Evolutionary conservation across 352 stramenopile species (phyloP).

Genomic region (Phytopythium litorale): DNA sequence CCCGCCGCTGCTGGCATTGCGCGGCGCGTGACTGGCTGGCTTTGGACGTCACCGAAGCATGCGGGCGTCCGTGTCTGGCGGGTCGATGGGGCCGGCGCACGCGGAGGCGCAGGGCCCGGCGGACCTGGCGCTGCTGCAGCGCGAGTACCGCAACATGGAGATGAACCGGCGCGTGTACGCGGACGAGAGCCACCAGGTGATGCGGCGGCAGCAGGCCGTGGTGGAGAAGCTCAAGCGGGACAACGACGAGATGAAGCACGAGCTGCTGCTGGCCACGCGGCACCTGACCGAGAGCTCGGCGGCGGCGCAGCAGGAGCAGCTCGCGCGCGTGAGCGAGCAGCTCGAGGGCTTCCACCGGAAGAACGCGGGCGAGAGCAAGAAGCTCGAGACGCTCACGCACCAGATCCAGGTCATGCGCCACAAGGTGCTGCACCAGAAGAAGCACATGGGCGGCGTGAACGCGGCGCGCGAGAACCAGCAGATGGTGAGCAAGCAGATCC

Average conservation of each 20-base stretch:
- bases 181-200: slow-evolving; percentile 92
- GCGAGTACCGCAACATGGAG: slow-evolving; percentile 97
- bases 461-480: slow-evolving; percentile 94
- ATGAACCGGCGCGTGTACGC: slow-evolving; percentile 94
- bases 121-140: slow-evolving; percentile 91
- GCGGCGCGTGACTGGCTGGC: slow-evolving; percentile 4
- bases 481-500: slow-evolving; percentile 95
- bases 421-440: slow-evolving; percentile 89
- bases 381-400: slow-evolving; percentile 84
- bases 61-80: not conserved
- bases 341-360: slow-evolving; percentile 87
- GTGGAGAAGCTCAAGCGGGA: slow-evolving; percentile 88
- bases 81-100: slow-evolving; percentile 15
- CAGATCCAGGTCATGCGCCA: slow-evolving; percentile 84
- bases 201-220: slow-evolving; percentile 92
- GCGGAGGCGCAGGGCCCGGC: slow-evolving; percentile 20
- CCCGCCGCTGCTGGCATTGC: too few species aligned
- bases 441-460: slow-evolving; percentile 96
- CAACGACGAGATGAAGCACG: slow-evolving; percentile 83
- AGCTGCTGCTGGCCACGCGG: slow-evolving; percentile 89
- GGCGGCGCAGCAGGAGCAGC: slow-evolving; percentile 81
- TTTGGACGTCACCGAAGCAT: too few species aligned
- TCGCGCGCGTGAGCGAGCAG: slow-evolving; percentile 80
- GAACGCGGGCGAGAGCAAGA: slow-evolving; percentile 82
- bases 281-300: slow-evolving; percentile 82